These are phyloP conservation scores for Datura wrightii DNA, from an alignment of 257 asterid genomes.

Conservation along the genomic window DNA sequence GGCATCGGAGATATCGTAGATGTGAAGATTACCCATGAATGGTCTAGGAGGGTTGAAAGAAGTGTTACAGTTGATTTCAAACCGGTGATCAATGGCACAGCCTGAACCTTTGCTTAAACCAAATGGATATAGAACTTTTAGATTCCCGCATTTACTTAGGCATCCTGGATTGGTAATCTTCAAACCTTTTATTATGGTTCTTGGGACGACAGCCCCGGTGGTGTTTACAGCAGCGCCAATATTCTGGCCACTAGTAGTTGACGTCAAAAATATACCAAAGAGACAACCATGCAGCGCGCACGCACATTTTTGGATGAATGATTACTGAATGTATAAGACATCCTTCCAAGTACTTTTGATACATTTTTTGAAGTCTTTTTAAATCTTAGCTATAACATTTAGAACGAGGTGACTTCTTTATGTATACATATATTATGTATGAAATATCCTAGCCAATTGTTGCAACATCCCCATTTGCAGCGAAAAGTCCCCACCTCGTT, in stretches of 20 bases:
- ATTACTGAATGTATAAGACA: not conserved
- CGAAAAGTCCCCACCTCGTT: not conserved
- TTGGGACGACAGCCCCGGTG: not conserved
- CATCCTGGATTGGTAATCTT: slow-evolving; percentile 50
- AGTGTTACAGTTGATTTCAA: slow-evolving; percentile 56
- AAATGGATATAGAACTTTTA: slow-evolving; percentile 54
- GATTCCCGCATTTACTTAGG: slow-evolving; percentile 42
- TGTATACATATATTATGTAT: not conserved
- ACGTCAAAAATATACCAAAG: not conserved
- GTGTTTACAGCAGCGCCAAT: not conserved
- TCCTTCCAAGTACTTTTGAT: too few species aligned
- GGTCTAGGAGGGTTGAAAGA: slow-evolving; percentile 57
- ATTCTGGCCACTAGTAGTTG: not conserved
- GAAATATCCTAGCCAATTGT: not conserved
- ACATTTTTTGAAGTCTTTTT: too few species aligned
- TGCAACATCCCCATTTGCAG: not conserved
- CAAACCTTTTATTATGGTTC: slow-evolving; percentile 36
- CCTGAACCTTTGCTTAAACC: slow-evolving; percentile 45
- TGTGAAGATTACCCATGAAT: slow-evolving; percentile 34
- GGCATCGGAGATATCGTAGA: slow-evolving; percentile 58
- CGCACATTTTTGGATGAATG: not conserved
- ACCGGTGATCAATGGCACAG: slow-evolving; percentile 40
- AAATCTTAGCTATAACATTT: too few species aligned
- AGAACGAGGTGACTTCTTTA: too few species aligned
- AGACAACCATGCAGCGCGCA: not conserved